Evolutionary conservation across 176 grass and related monocot species (phyloP), one percentile per base, ranked within the genome.

Genomic region (Pontederia crassipes): DNA sequence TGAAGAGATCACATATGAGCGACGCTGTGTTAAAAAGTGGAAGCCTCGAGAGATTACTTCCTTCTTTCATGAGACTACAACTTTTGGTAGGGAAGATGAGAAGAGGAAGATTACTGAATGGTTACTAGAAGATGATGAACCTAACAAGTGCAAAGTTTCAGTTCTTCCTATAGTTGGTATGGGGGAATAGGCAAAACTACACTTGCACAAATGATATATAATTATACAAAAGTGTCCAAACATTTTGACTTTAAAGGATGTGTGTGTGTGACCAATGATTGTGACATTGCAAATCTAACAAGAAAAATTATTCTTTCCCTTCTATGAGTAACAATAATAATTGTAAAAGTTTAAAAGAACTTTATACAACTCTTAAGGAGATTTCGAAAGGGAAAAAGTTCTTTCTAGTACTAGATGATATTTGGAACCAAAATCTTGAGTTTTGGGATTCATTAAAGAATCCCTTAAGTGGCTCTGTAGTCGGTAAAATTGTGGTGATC

Each of bases 181-280:
- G 72, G 72, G 72, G 72, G 72, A 1, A 18, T 75, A 7, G 72
- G 72, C 20, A 66, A 75, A 46, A 75, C 72, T 7, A 66, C 72
- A 20, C 50, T 75, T 48, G 72, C 72, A 6, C 72, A 75, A 26
- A 10, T 65, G 11, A 32, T 75, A 17, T 75, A 58, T 65, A 45
- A 75, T 57, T 28, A 75, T 11, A 8, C 9, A 46, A 15, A n/a
- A 28, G 60, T 75, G n/a, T 17, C 20, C 18, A 11, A 51, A 46
- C 27, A 27, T 61, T 66, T 75, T 65, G 59, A 66, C 51, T 13
- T 55, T 1, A 75, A 12, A 61, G 49, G 29, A 15, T 75, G 72
- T 61, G 11, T 75, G 11, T 35, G 46, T 57, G 72, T 75, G 8
- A 66, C 72, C 4, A 14, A n/a, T 57, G 62, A 66, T 20, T 66